Percentiles rank a stretch among this genome's conserved stretches.
Conservation (phyloP, 208 protist genomes). For the Herpetomonas samuelpessoai region DNA sequence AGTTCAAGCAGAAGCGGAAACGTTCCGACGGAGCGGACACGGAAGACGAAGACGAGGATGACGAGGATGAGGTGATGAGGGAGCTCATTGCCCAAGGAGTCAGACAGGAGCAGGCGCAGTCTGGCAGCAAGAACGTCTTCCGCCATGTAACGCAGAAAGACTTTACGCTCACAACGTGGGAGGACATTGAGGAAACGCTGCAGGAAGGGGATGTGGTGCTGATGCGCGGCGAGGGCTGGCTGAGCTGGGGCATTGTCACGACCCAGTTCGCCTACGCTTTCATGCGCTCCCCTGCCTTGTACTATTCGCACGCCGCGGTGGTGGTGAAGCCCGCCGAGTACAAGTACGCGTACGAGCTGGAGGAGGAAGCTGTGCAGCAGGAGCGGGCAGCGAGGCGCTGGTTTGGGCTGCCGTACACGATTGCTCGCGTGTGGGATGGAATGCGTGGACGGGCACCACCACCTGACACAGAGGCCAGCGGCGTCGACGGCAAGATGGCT, state of each 20-base stretch:
- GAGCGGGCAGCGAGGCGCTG: background rate
- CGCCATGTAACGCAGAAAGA: slow-evolving; percentile 19
- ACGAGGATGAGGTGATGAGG: background rate
- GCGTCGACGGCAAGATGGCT: too few species aligned
- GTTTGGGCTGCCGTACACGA: background rate
- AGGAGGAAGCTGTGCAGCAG: background rate
- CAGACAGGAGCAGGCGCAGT: background rate
- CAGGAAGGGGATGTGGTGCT: slow-evolving; percentile 72
- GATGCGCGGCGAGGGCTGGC: slow-evolving; percentile 50
- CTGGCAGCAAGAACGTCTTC: background rate
- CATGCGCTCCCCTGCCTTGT: slow-evolving; percentile 42
- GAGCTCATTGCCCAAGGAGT: background rate
- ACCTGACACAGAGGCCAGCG: too few species aligned
- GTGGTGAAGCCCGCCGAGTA: slow-evolving; percentile 64
- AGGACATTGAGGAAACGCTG: slow-evolving; percentile 69
- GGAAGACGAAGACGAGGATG: background rate
- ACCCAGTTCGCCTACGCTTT: slow-evolving; percentile 47
- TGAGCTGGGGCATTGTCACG: slow-evolving; percentile 54
- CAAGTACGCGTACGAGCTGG: slow-evolving; percentile 17
- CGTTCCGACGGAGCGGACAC: too few species aligned
- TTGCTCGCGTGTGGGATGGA: background rate
- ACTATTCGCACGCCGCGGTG: slow-evolving; percentile 84
- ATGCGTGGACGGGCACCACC: too few species aligned
- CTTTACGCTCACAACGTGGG: slow-evolving; percentile 64
- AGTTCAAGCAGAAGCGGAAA: background rate